Percentiles rank a stretch among this genome's conserved stretches.
Conservation (phyloP, 2,329 filamentous ascomycete genomes). For the Keithomyces neogunnii region DNA sequence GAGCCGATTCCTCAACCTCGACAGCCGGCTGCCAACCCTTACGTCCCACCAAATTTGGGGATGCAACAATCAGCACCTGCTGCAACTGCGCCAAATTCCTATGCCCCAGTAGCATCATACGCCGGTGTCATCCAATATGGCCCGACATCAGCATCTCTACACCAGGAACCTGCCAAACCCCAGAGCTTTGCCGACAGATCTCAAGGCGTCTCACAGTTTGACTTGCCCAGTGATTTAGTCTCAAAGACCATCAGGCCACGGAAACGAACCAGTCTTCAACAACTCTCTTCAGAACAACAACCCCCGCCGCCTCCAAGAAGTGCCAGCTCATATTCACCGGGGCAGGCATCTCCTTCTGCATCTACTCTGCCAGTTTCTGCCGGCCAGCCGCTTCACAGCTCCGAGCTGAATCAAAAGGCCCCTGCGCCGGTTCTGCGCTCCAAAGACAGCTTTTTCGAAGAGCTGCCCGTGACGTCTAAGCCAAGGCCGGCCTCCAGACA, state of each 20-base stretch:
- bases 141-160: slow-evolving; percentile 22
- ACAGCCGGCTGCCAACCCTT: slow-evolving; percentile 14
- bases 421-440: slow-evolving; percentile 25
- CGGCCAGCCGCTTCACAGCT: no score
- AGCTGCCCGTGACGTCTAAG: slow-evolving; percentile 56
- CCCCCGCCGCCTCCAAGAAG: slow-evolving; percentile 50
- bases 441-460: slow-evolving; percentile 65
- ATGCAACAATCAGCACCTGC: slow-evolving; percentile 11
- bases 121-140: slow-evolving; percentile 26
- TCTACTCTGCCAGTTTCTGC: no score
- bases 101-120: slow-evolving; percentile 15
- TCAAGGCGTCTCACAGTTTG: slow-evolving; percentile 89
- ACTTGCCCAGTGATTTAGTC: slow-evolving; percentile 78
- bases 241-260: slow-evolving; percentile 49
- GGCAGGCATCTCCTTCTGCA: slow-evolving; percentile 12
- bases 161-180: slow-evolving; percentile 45
- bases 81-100: slow-evolving; percentile 9
- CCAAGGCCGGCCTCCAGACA: slow-evolving; percentile 54
- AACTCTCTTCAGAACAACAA: slow-evolving; percentile 33
- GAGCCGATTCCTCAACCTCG: slow-evolving; percentile 13
- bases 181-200: slow-evolving; percentile 87
- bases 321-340: slow-evolving; percentile 44
- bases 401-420: slow-evolving; percentile 22
- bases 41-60: slow-evolving; percentile 15
- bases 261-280: slow-evolving; percentile 54